phyloP scores from a whole-genome alignment of 148 eudicot genomes.

The Arbutus unedo region DNA sequence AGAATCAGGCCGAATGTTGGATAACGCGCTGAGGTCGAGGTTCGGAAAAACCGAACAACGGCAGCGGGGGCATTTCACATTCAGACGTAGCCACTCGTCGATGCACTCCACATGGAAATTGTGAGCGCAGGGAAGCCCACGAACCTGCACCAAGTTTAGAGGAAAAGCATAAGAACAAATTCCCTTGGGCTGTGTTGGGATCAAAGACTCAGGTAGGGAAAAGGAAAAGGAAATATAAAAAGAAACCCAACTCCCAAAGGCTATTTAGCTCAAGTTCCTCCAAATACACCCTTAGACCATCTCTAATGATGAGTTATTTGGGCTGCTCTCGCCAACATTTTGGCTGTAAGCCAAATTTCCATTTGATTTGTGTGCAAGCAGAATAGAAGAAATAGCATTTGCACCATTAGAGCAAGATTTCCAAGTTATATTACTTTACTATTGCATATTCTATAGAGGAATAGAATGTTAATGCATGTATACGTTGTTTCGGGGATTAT shows the following conservation, averaged over 20 bases:
- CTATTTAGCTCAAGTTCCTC: no score
- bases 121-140: constrained; percentile 98
- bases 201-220: neutral
- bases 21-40: constrained; percentile 84
- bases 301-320: neutral
- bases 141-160: constrained; percentile 53
- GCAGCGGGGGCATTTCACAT: constrained; percentile 94
- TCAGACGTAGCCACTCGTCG: constrained; percentile 91
- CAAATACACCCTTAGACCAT: neutral
- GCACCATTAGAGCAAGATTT: neutral
- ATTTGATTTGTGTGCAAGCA: neutral
- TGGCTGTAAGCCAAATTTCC: neutral
- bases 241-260: no score
- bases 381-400: neutral
- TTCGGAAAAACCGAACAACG: constrained; percentile 91
- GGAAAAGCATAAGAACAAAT: constrained; percentile 5
- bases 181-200: neutral
- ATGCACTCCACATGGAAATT: constrained; percentile 95
- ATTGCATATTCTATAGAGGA: neutral
- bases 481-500: neutral
- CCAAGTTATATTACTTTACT: neutral
- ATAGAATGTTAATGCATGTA: neutral
- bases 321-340: neutral
- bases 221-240: no score
- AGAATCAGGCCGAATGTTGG: constrained; percentile 66